Base-by-base conservation (phyloP, 163 green algal species). In the Chlorella variabilis region DNA sequence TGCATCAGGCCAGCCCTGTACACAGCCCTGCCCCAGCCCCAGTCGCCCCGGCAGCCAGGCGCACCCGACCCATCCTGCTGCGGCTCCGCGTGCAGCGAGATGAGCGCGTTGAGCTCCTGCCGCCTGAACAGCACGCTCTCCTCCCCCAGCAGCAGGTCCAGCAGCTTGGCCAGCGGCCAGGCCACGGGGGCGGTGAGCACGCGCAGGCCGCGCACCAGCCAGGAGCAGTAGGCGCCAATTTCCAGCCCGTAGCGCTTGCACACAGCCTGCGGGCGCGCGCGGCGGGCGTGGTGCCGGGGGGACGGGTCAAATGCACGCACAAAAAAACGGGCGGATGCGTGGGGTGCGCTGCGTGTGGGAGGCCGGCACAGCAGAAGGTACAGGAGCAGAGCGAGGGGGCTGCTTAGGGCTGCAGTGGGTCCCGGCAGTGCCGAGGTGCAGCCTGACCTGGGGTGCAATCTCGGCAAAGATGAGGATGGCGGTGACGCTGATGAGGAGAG, bases 391-490 rank as follows among this genome's bases (percentile, higher is more conserved):
- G n/a, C n/a, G n/a, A n/a, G n/a, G n/a, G n/a, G n/a, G n/a, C n/a
- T 54, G 45, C 45, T 54, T 54, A 54, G 11, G 45, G n/a, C n/a
- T n/a, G n/a, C n/a, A n/a, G n/a, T n/a, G n/a, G n/a, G n/a, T n/a
- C n/a, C n/a, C n/a, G n/a, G n/a, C n/a, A n/a, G n/a, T n/a, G n/a
- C n/a, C n/a, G n/a, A n/a, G n/a, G n/a, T n/a, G n/a, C n/a, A n/a
- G 2, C 3, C 34, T 7, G 36, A 69, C 71, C 54, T 79, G 71
- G 0, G 95, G 95, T 13, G 97, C 89, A 82, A 98, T 96, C 77
- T 98, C 94, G 66, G 94, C 96, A 71, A 99, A 97, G 25, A 98
- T 41, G 1, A 99, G 90, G 38, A 99, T 96, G 13, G 95, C 91
- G 7, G 91, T 94, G 0, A 98, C 93, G 1, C 90, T 96, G 59